Conservation (phyloP, 164 flowering plant species). For the Magnolia sinica region DNA sequence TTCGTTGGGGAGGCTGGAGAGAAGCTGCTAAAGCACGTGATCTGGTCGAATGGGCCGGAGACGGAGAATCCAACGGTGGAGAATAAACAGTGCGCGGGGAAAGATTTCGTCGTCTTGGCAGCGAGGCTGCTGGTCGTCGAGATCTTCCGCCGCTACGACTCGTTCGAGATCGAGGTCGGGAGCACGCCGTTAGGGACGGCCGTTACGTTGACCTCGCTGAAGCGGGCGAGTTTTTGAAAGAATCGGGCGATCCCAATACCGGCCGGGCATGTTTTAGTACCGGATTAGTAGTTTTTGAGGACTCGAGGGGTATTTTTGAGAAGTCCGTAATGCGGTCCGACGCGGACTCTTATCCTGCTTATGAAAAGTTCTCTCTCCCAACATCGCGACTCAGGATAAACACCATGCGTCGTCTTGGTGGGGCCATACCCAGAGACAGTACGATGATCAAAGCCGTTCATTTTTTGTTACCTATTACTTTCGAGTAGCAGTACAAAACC, state of each 20-base stretch:
- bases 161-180: conserved; percentile 58
- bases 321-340: too few species aligned
- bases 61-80: conserved; percentile 47
- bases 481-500: too few species aligned
- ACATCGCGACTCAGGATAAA: too few species aligned
- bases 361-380: too few species aligned
- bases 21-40: conserved; percentile 59
- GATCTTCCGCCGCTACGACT: conserved; percentile 65
- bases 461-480: too few species aligned
- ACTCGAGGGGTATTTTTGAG: too few species aligned
- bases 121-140: conserved; percentile 64
- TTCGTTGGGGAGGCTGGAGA: conserved; percentile 65
- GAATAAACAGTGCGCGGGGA: conserved; percentile 87
- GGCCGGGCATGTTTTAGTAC: too few species aligned
- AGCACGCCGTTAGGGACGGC: conserved; percentile 45
- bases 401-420: too few species aligned
- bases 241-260: not conserved
- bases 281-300: too few species aligned
- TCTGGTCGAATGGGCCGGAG: conserved; percentile 89
- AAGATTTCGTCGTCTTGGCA: conserved; percentile 69
- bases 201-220: conserved; percentile 57
- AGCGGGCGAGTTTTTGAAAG: conserved; percentile 45
- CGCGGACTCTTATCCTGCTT: too few species aligned
- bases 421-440: too few species aligned
- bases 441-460: too few species aligned